Evolutionary conservation across 441 rosid species (phyloP).

Genomic region (Erodium texanum): DNA sequence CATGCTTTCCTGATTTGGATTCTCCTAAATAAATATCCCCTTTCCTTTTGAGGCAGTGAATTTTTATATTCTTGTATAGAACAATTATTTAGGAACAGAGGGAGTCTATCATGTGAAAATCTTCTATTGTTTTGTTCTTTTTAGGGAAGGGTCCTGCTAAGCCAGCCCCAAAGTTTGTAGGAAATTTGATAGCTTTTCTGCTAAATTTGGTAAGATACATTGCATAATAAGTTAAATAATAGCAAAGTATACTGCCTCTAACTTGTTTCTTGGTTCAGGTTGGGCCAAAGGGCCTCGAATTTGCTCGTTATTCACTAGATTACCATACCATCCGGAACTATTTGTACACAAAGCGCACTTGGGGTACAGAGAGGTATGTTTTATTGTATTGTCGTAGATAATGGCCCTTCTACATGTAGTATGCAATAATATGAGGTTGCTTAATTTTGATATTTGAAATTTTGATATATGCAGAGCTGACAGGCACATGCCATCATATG

Average conservation of each 20-base stretch:
- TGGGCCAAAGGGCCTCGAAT: conserved; percentile 94
- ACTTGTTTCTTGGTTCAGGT: conserved; percentile 36
- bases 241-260: conserved; percentile 7
- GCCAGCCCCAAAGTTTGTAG: conserved; percentile 76
- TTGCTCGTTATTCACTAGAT: conserved; percentile 87
- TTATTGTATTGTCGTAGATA: conserved; percentile 19
- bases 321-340: conserved; percentile 94
- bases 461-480: conserved; percentile 52
- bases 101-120: not conserved
- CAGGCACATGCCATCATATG: conserved; percentile 66
- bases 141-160: conserved; percentile 84
- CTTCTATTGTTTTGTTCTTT: not conserved
- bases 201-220: conserved; percentile 54
- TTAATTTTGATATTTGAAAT: conserved; percentile 11
- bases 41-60: too few relatives aligned
- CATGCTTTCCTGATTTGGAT: too few relatives aligned
- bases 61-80: too few relatives aligned
- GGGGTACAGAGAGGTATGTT: conserved; percentile 69
- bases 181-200: conserved; percentile 69
- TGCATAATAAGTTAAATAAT: not conserved
- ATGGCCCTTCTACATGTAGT: not conserved
- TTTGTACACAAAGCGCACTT: conserved; percentile 57
- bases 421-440: not conserved
- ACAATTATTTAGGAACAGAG: too few relatives aligned
- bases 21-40: too few relatives aligned